Evolutionary conservation across 2,329 filamentous ascomycete genomes (phyloP).

Genomic region (Neofusicoccum sp.): DNA sequence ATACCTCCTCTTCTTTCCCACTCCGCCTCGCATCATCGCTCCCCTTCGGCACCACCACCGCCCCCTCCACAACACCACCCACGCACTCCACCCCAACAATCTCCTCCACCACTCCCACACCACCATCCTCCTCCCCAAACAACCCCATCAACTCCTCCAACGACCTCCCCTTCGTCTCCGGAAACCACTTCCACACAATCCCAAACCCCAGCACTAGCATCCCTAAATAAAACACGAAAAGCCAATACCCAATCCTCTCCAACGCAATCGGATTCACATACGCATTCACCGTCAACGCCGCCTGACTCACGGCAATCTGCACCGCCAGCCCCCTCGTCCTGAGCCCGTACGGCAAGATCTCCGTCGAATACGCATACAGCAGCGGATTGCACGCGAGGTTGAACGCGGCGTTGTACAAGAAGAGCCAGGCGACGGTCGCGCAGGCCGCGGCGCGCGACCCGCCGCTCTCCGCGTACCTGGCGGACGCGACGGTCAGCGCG

Average conservation of each 20-base stretch:
- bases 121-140: background rate
- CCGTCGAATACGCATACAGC: conserved; percentile 32
- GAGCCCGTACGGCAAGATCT: conserved; percentile 35
- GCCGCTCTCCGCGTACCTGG: conserved; percentile 25
- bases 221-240: background rate
- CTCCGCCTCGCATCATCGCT: too few relatives aligned
- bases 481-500: conserved; percentile 43
- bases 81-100: too few relatives aligned
- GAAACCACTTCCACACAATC: background rate
- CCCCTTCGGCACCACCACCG: too few relatives aligned
- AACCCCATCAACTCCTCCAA: background rate
- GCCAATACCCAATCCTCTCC: conserved; percentile 30
- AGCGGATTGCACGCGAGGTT: conserved; percentile 39
- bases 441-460: conserved; percentile 24
- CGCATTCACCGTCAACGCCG: conserved; percentile 45
- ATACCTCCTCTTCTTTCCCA: too few relatives aligned
- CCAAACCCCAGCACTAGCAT: background rate
- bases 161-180: background rate
- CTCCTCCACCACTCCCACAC: background rate
- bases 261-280: conserved; percentile 47
- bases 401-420: conserved; percentile 40
- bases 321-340: conserved; percentile 45
- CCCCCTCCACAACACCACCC: too few relatives aligned
- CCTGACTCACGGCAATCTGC: conserved; percentile 46
- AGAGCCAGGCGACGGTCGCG: conserved; percentile 32